Base-by-base conservation (phyloP, 257 asterid species). In the Plantago ovata region DNA sequence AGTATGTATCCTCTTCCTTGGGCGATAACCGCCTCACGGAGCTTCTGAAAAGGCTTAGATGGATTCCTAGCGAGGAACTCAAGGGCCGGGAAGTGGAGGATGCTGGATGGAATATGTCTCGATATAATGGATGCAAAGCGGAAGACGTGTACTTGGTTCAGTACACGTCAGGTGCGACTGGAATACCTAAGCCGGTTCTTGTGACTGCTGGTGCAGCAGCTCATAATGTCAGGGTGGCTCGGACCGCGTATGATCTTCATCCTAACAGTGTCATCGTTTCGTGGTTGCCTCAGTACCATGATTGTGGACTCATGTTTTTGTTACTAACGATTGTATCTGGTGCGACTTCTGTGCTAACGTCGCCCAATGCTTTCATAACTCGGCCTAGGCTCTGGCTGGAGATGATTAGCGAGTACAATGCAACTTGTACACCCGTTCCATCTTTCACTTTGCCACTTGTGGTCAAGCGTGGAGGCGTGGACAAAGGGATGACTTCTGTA, bases 141-240 rank as follows among this genome's bases (percentile, higher is more conserved):
- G 66, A 76, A 12, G 95, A 85, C 4, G 56, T 71, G 32, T 88
- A 81, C 82, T 68, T 88, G 20, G 74, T 88, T 33, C 96, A 85
- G 77, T 85, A 88, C 84, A 81, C 96, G 13, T 88, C 96, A 0
- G 96, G 96, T 13, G 80, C 95, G 42, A 88, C 95, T 0, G 84
- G 77, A 9, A 75, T 85, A 13, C 95, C 95, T 7, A 88, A 85
- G 54, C 96, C 96, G 0, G 95, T 88, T 9, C 68, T 77, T 2
- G 86, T 88, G 12, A 83, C 90, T 0, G 94, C 95, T 0, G 96
- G 91, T 6, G 75, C 96, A 20, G 94, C 96, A n/a, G 96, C 96
- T 13, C 94, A 88, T 58, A 88, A 88, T 12, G 96, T 83, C 13
- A 71, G 96, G 61, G 71, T 68, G 3, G 95, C 91, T 1, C 61